Evolutionary conservation across 2,329 filamentous ascomycete genomes (phyloP), one percentile per base, ranked within the genome.

Genomic region (Penicillium sp.): DNA sequence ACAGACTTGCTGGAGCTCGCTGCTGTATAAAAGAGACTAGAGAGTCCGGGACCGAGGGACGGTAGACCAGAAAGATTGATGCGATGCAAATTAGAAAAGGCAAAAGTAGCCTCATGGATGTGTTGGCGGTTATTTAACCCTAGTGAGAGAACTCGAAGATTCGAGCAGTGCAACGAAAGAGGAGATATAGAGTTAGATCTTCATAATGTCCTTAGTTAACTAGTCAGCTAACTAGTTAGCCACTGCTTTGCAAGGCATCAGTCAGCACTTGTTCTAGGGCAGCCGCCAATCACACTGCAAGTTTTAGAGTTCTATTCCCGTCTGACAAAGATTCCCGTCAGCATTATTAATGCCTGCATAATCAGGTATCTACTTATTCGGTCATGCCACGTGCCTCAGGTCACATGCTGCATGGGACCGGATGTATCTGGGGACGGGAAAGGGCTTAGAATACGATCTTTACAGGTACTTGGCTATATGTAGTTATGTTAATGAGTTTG

Each of bases 81-180:
- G 57, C 58, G 55, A 69, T 64, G 62, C 64, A 70, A 64, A 70
- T 66, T 53, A 66, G 54, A 65, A 70, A 52, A 47, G 69, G 64
- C 18, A 69, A 50, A 50, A 71, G 51, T 12, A 68, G 46, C 61
- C 59, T 70, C 69, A 72, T 71, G 53, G 60, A 57, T 46, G 48
- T 27, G 48, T 47, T 31, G 28, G 35, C 18, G 47, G 50, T 42
- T 59, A 57, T 68, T 69, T 70, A 69, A 67, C 49, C 7, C 10
- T 7, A 33, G 18, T 15, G 6, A 20, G 5, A 8, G 18, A 8
- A 43, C 13, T 50, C 28, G 54, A 51, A 54, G 59, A 54, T 65
- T 42, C 47, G 24, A 47, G 59, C 57, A 56, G 65, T 64, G 62
- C 28, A 46, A 41, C 39, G 28, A 35, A 45, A 10, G 18, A 44